Conservation (phyloP, 192 early-diverging fungal species). For the Coemansia sp. region DNA sequence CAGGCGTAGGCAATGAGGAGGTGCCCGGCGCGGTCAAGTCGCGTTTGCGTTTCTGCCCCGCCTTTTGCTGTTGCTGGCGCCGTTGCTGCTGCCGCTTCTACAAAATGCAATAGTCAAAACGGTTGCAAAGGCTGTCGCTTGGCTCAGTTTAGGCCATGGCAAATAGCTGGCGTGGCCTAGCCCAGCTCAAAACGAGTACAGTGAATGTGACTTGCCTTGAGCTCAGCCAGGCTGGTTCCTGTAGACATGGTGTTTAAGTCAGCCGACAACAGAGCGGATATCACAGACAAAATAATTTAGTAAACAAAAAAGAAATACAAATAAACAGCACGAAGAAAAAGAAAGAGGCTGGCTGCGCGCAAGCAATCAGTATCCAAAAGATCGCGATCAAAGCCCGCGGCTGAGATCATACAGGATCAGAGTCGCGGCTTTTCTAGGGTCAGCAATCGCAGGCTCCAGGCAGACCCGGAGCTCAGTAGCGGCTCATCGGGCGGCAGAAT, state of each 20-base stretch:
- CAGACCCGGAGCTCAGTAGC: neutral
- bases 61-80: conserved; percentile 17
- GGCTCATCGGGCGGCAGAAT: conserved; percentile 39
- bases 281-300: neutral
- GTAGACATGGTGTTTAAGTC: neutral
- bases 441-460: neutral
- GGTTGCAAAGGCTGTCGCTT: neutral
- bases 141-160: neutral
- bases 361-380: too few species aligned
- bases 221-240: conserved; percentile 20
- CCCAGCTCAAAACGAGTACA: too few species aligned
- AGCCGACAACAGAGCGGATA: neutral
- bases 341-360: too few species aligned
- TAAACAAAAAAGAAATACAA: neutral
- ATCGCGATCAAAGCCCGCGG: too few species aligned
- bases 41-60: conserved; percentile 25
- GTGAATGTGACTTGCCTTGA: conserved; percentile 34
- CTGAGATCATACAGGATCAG: too few species aligned
- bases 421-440: neutral
- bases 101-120: neutral
- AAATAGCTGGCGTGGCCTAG: neutral
- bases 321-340: neutral
- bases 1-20: neutral
- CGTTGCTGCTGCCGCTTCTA: conserved; percentile 37
- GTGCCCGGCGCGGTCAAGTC: neutral